Conservation (phyloP, 208 protist genomes). For the Acanthamoeba culbertsoni region DNA sequence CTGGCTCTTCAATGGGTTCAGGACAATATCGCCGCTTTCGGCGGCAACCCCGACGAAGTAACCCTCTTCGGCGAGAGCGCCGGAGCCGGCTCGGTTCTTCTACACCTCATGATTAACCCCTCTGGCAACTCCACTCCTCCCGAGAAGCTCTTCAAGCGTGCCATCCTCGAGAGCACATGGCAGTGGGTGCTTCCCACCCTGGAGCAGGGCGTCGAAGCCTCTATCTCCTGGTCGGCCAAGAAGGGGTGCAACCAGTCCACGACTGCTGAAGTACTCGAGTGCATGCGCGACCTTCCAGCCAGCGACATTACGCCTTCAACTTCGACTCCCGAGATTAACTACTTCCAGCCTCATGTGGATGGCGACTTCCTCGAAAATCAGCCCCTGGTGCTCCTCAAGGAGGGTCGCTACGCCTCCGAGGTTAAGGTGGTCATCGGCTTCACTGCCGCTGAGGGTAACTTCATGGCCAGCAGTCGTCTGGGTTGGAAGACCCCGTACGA, state of each 20-base stretch:
- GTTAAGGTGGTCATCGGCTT: not conserved
- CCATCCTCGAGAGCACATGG: not conserved
- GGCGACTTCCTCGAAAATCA: not conserved
- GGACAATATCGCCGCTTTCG: conserved; percentile 42
- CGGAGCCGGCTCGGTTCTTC: not conserved
- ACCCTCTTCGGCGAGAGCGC: not conserved
- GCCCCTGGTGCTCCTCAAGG: not conserved
- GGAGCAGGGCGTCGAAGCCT: not conserved
- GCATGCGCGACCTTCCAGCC: not conserved
- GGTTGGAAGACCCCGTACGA: not conserved
- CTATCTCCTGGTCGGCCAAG: not conserved
- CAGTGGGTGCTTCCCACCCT: not conserved
- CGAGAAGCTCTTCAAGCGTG: not conserved
- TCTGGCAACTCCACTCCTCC: not conserved
- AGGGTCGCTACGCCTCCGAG: not conserved
- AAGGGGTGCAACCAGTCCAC: not conserved
- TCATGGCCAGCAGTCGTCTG: not conserved
- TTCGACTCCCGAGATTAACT: not conserved
- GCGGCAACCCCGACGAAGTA: too few species aligned
- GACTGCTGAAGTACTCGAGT: not conserved
- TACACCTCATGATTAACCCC: not conserved
- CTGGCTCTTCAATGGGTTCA: conserved; percentile 30
- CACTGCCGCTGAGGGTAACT: not conserved
- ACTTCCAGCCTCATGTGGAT: not conserved
- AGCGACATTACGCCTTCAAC: not conserved